phyloP scores from a whole-genome alignment of 2,329 filamentous ascomycete species.

The Fusarium graminum region DNA sequence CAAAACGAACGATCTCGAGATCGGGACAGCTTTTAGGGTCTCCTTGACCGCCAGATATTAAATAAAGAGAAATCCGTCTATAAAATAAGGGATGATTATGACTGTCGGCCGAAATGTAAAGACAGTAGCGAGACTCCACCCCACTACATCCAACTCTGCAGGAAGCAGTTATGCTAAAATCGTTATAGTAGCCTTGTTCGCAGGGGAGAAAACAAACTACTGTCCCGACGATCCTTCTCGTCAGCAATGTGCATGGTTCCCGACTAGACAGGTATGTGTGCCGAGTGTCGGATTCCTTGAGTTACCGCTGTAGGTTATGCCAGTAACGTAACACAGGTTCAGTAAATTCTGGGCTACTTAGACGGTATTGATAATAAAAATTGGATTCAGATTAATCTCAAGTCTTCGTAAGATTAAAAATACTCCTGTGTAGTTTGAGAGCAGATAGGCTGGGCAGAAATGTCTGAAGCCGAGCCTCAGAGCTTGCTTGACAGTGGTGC shows the following conservation, averaged over 20 bases:
- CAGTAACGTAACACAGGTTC: neutral
- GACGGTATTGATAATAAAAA: too few relatives aligned
- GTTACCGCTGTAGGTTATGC: neutral
- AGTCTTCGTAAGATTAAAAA: too few relatives aligned
- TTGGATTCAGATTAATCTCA: too few relatives aligned
- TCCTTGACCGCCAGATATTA: conserved; percentile 27
- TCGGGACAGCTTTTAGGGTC: neutral
- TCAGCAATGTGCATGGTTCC: neutral
- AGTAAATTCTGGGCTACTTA: too few relatives aligned
- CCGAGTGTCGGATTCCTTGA: neutral
- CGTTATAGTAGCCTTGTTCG: conserved; percentile 18
- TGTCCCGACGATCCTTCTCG: neutral
- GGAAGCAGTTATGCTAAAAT: conserved; percentile 24
- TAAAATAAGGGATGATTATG: conserved; percentile 11
- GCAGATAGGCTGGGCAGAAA: too few relatives aligned
- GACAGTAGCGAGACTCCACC: neutral
- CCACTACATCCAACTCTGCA: conserved; percentile 16
- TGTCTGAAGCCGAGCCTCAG: too few relatives aligned
- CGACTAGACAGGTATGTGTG: too few relatives aligned
- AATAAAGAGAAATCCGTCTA: neutral
- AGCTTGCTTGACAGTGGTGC: too few relatives aligned
- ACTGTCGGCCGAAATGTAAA: conserved; percentile 3
- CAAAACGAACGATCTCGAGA: neutral
- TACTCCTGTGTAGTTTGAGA: too few relatives aligned
- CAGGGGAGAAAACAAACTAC: neutral